These are phyloP conservation scores for Phytopythium delawarense DNA, from an alignment of 352 stramenopile species.

Conservation along the genomic window DNA sequence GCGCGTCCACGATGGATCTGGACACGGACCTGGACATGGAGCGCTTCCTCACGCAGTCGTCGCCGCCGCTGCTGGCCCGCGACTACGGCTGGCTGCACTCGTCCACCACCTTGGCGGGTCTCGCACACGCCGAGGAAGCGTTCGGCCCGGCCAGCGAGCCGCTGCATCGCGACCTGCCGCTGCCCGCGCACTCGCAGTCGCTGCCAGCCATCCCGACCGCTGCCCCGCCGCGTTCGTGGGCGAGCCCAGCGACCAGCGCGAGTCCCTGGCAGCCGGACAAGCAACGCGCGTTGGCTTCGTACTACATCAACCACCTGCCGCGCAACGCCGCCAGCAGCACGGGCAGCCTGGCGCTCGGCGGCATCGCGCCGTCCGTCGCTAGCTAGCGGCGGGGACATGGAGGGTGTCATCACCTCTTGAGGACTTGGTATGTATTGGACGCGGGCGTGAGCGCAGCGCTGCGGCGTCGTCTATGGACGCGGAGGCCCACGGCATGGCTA, in stretches of 20 bases:
- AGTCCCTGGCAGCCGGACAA: slow-evolving; percentile 6
- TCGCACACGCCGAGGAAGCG: background rate
- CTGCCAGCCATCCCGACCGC: background rate
- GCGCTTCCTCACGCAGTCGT: slow-evolving; percentile 10
- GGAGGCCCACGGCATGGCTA: background rate
- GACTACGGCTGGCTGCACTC: slow-evolving; percentile 3
- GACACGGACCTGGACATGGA: slow-evolving; percentile 11
- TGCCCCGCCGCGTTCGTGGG: background rate
- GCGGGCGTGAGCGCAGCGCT: background rate
- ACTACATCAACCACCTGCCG: slow-evolving; percentile 4
- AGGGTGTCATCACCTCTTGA: background rate
- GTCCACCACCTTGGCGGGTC: background rate
- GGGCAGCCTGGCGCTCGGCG: background rate
- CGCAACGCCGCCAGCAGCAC: background rate
- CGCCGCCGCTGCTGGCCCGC: background rate
- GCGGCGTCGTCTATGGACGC: background rate
- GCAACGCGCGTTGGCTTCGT: slow-evolving; percentile 8
- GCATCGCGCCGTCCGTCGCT: slow-evolving; percentile 1
- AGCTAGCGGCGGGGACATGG: background rate
- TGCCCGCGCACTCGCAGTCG: background rate
- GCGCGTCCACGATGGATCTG: slow-evolving; percentile 10
- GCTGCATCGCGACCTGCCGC: background rate
- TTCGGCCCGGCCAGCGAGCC: background rate
- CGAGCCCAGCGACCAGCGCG: background rate
- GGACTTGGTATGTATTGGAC: slow-evolving; percentile 2